Base-by-base conservation (phyloP, 2,329 filamentous ascomycete species). In the Leptographium flavum region DNA sequence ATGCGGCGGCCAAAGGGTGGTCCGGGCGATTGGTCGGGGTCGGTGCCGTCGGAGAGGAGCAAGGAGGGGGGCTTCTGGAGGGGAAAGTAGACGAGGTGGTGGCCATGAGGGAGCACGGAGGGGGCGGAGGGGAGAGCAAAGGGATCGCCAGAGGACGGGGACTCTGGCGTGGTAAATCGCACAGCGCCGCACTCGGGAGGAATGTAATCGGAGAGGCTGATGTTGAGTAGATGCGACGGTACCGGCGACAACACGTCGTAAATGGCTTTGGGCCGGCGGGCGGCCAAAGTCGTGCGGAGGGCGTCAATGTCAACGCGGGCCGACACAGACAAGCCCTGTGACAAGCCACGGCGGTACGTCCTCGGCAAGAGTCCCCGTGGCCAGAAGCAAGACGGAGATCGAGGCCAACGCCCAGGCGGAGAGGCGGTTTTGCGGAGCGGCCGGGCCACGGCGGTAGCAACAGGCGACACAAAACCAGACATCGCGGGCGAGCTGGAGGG, bases 81-180 rank as follows among this genome's bases (percentile, higher is more conserved):
- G 48, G 87, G 86, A 64, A 94, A 95, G 66, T 93, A 93, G 52
- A 90, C 77, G 31, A 94, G 70, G 60, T 95, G 87, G 59, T 93
- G 81, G 31, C 81, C 83, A 27, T 74, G 69, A 0, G 81, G 78
- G 7, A 82, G 63, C 13, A 31, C 11, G n/a, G 39, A 23, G 2
- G 27, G 2, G 2, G 43, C 13, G 23, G 39, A 14, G 14, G 43
- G 40, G 23, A 40, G 40, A 4, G 15, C 5, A 27, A 49, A 42
- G 30, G 39, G 33, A 32, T 40, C 45, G 5, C 5, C 5, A 11
- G 27, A 11, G 19, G 33, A 22, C 17, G 33, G 15, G 11, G 38
- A 35, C 37, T 17, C 23, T 21, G 35, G 19, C 14, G 4, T 14
- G 10, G 32, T n/a, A 27, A 49, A 41, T 3, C 14, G 15, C n/a